phyloP scores from a whole-genome alignment of 2,329 filamentous ascomycete species.

The Calonectria ilicicola region DNA sequence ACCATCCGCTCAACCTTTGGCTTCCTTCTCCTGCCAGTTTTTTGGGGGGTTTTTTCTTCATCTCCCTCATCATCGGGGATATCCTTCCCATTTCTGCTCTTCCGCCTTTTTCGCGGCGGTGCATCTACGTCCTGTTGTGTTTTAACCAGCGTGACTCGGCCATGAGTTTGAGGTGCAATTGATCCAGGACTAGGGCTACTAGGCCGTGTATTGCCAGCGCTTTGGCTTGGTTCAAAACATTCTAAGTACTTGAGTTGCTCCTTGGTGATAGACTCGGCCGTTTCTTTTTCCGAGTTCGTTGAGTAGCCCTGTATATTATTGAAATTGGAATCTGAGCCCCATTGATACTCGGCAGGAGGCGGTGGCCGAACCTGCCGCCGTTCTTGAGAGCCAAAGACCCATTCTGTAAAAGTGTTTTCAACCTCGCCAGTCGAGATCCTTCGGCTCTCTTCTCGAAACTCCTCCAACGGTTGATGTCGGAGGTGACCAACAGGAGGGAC shows the following conservation, averaged over 20 bases:
- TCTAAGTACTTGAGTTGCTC: conserved; percentile 67
- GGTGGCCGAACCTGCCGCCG: conserved; percentile 48
- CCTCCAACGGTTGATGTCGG: conserved; percentile 56
- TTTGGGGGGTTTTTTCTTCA: conserved; percentile 48
- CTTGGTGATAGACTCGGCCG: conserved; percentile 67
- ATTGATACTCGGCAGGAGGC: conserved; percentile 64
- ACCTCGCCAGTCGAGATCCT: conserved; percentile 46
- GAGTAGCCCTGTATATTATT: conserved; percentile 68
- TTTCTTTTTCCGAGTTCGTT: conserved; percentile 67
- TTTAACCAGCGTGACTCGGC: conserved; percentile 40
- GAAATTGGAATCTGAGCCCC: conserved; percentile 78
- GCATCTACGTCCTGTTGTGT: conserved; percentile 53
- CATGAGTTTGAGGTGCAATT: conserved; percentile 26
- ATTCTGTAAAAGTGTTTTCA: conserved; percentile 55
- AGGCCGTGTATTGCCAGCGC: conserved; percentile 69
- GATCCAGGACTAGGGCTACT: conserved; percentile 62
- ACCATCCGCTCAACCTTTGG: conserved; percentile 55
- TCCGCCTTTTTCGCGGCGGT: conserved; percentile 64
- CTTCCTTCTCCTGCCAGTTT: conserved; percentile 59
- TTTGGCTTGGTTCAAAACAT: conserved; percentile 68
- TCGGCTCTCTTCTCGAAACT: conserved; percentile 55
- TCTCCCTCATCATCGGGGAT: conserved; percentile 55
- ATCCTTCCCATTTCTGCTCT: conserved; percentile 63
- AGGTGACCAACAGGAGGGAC: conserved; percentile 55
- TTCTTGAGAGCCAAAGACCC: conserved; percentile 53